Evolutionary conservation across 208 protist species (phyloP).

Genomic region (Crithidia expoeki): DNA sequence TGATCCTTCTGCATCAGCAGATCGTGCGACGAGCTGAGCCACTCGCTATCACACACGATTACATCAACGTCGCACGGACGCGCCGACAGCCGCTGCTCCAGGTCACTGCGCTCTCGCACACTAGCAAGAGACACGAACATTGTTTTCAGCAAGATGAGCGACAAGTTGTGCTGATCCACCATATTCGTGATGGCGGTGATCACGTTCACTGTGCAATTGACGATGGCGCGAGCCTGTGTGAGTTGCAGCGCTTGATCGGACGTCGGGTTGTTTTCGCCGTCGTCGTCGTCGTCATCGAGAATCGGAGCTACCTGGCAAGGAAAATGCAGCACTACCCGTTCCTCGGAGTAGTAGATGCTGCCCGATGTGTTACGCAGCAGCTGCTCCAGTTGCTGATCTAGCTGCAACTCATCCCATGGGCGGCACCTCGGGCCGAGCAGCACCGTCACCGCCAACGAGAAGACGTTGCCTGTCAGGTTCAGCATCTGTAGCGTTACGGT

Average conservation of each 20-base stretch:
- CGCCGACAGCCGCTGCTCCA: constrained; percentile 74
- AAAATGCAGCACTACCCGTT: constrained; percentile 65
- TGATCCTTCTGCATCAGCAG: constrained; percentile 64
- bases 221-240: constrained; percentile 75
- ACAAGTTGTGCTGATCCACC: constrained; percentile 91
- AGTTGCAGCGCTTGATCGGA: constrained; percentile 57
- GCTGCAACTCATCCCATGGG: constrained; percentile 37
- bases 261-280: constrained; percentile 30
- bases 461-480: constrained; percentile 65
- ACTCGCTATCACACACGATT: constrained; percentile 86
- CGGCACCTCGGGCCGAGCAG: constrained; percentile 34
- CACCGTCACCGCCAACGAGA: constrained; percentile 63
- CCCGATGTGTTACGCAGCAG: constrained; percentile 57
- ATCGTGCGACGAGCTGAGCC: constrained; percentile 75
- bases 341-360: constrained; percentile 51
- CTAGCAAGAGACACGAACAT: constrained; percentile 90
- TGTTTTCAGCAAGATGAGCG: constrained; percentile 86
- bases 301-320: constrained; percentile 83
- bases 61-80: constrained; percentile 85
- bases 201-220: constrained; percentile 91
- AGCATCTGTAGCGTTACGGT: constrained; percentile 62
- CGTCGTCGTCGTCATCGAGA: constrained; percentile 66
- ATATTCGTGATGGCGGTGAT: constrained; percentile 84
- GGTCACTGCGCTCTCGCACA: constrained; percentile 70
- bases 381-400: constrained; percentile 43